These are phyloP conservation scores for Cardiospermum halicacabum DNA, from an alignment of 345 rosid genomes.

Conservation along the genomic window DNA sequence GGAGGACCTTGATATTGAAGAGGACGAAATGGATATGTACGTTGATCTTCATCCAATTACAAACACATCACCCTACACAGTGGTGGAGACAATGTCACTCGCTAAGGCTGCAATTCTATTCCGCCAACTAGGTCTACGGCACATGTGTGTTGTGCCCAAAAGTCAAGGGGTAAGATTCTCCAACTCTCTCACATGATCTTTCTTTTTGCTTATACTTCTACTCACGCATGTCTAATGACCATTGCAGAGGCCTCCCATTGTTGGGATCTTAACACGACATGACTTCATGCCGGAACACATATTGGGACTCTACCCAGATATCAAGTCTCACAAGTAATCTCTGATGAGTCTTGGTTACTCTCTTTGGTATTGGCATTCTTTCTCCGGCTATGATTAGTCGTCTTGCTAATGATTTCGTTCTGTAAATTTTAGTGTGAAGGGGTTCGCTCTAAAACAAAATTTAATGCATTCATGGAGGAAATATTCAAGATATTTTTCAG, in stretches of 20 bases:
- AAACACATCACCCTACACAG: conserved; percentile 58
- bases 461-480: background rate
- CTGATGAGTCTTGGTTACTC: background rate
- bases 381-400: background rate
- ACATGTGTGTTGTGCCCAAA: conserved; percentile 67
- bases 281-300: conserved; percentile 62
- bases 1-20: conserved; percentile 45
- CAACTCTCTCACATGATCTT: background rate
- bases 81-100: conserved; percentile 67
- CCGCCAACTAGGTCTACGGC: conserved; percentile 55
- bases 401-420: background rate
- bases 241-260: conserved; percentile 60
- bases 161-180: conserved; percentile 41
- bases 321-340: conserved; percentile 25
- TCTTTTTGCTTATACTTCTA: background rate
- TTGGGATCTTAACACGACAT: conserved; percentile 59
- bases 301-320: conserved; percentile 43
- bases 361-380: background rate
- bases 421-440: background rate
- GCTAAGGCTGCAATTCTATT: conserved; percentile 64
- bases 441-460: background rate
- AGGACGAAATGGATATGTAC: conserved; percentile 65
- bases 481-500: background rate
- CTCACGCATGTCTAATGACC: background rate
- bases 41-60: conserved; percentile 58